Evolutionary conservation across 345 rosid species (phyloP), one percentile per base, ranked within the genome.

Genomic region (Melaleuca alternifolia): DNA sequence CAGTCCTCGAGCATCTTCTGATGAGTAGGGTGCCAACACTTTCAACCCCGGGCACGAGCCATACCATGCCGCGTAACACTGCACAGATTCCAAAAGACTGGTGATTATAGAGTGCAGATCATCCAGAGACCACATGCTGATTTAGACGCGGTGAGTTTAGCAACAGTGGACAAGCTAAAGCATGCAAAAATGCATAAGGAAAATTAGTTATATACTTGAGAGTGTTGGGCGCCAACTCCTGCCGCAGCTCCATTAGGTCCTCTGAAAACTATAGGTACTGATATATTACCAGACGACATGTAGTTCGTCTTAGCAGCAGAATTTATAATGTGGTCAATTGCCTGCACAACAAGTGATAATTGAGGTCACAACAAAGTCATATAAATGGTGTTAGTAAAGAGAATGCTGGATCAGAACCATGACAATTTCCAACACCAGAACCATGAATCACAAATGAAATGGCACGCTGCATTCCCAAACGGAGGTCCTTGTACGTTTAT

Each of bases 241-340:
- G 99, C 98, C 85, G 99, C 99, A 54, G 97, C 97, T 88, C 99
- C 99, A 92, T 97, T 97, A 81, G 99, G 98, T 87, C 99, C 98
- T 89, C 99, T 93, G 87, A 96, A 96, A 85, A 97, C 99, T 79
- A 96, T 95, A 82, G 99, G 95, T 79, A 93, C 99, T 21, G 91
- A 85, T 12, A 97, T 89, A 86, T 94, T 96, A 48, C 99, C 99
- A 85, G 98, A 92, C 89, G 99, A 97, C 98, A 96, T 96, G 89
- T 96, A 94, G 89, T 90, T 93, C 77, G 94, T 90, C 87, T 97
- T 97, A 85, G 98, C 99, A 61, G 98, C 96, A 75, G 98, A 96
- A 87, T 97, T 96, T 37, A 96, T 96, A 88, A 96, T 95, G 81
- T 96, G 98, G 87, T 97, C 98, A 85, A 97, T 96, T 87, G 98